Evolutionary conservation across 495 filamentous ascomycete genomes (phyloP), one percentile per base, ranked within the genome.

Genomic region (Neurospora sp.): DNA sequence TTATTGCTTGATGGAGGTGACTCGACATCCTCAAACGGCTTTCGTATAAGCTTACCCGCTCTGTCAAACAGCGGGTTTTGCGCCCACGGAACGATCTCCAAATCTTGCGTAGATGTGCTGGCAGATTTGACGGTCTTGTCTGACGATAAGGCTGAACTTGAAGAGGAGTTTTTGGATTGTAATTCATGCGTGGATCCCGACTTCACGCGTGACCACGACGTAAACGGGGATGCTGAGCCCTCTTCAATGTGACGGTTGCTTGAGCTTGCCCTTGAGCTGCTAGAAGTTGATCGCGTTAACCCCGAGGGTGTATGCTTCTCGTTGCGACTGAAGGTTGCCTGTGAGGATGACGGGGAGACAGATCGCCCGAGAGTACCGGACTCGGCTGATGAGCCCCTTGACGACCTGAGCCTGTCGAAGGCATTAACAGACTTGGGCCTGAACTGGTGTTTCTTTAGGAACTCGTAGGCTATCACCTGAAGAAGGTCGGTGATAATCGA

Each of bases 181-280:
- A 22, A 1, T 9, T 3, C 10, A 14, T 70, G 22, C 6, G 71
- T 8, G 3, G 38, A 41, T 7, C 88, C 87, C 35, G 84, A 85
- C 79, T 95, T 96, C 31, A 93, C 84, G 69, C 88, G 87, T 40
- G 89, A 88, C 91, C 92, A 96, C 4, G 77, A 78, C 70, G 83
- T 80, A 72, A 94, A 93, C 14, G 84, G 82, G 6, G 83, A 83
- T 8, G 77, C 74, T 7, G 71, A 37, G 71, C 79, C 71, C 72
- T 20, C 61, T 12, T 41, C 72, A 0, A 69, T 10, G 31, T 16
- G 4, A 22, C 12, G 16, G 4, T 18, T 16, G 18, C 9, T 14
- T 12, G 41, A 37, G 41, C 14, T 71, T 38, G 16, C n/a, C 38
- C n/a, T 70, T 9, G 73, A 42, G n/a, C 14, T 39, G 20, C 27